Percentiles rank a stretch among this genome's conserved stretches.
These are phyloP conservation scores for Fusarium sp. DNA, from an alignment of 2,329 filamentous ascomycete species.

Conservation along the genomic window DNA sequence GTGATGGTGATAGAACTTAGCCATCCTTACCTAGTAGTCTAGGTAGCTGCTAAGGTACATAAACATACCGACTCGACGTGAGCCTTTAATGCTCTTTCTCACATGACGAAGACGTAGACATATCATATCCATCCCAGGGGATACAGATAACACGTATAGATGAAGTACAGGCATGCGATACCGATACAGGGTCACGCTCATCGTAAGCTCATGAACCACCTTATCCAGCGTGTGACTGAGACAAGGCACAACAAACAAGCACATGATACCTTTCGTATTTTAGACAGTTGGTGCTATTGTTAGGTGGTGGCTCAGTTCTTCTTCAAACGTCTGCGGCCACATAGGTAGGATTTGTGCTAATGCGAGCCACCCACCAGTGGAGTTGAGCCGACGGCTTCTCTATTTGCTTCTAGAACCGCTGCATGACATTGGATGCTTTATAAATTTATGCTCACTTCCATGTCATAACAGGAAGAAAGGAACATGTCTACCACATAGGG, in stretches of 20 bases:
- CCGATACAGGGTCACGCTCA: neutral
- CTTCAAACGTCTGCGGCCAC: neutral
- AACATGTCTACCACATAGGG: neutral
- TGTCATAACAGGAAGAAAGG: neutral
- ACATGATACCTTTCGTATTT: conserved; percentile 19
- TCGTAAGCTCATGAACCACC: conserved; percentile 25
- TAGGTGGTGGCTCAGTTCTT: conserved; percentile 18
- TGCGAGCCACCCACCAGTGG: neutral
- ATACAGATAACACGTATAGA: neutral
- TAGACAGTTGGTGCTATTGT: neutral
- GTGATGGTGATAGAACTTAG: conserved; percentile 8
- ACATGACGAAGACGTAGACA: neutral
- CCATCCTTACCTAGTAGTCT: neutral
- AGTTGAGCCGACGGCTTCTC: neutral
- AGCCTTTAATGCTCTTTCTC: neutral
- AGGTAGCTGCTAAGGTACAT: neutral
- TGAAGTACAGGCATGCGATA: neutral
- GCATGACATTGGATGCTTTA: neutral
- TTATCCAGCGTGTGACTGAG: neutral
- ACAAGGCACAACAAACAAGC: conserved; percentile 20
- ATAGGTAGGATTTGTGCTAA: conserved; percentile 4
- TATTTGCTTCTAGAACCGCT: neutral
- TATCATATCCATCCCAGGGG: neutral
- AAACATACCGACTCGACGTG: neutral
- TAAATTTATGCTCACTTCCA: neutral